These are phyloP conservation scores for Auxenochlorella pyrenoidosa DNA, from an alignment of 139 green algal genomes.

Conservation along the genomic window DNA sequence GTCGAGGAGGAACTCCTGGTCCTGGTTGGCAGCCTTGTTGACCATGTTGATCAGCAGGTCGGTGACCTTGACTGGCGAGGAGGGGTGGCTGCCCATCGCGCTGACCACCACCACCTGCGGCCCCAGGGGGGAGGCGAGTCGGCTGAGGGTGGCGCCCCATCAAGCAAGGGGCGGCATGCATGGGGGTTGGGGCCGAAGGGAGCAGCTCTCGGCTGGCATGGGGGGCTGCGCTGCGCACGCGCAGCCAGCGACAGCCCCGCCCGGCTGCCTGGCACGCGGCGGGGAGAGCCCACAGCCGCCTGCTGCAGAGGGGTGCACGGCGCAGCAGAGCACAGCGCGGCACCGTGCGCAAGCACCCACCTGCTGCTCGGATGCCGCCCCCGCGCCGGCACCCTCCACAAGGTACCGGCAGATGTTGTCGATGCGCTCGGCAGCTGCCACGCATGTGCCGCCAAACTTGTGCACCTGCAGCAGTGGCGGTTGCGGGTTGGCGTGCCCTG, in stretches of 20 bases:
- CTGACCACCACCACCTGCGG: conserved; percentile 78
- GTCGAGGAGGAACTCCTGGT: conserved; percentile 86
- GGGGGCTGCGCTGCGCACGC: no score
- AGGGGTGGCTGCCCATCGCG: conserved; percentile 84
- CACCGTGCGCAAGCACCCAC: not conserved
- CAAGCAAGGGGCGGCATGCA: no score
- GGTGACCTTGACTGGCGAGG: conserved; percentile 80
- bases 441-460: conserved; percentile 99
- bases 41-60: conserved; percentile 96
- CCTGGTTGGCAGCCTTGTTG: conserved; percentile 65
- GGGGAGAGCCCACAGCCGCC: not conserved
- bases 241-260: no score
- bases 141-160: no score
- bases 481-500: no score
- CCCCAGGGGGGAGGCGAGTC: no score
- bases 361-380: not conserved
- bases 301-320: no score
- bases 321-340: no score
- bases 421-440: conserved; percentile 90
- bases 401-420: conserved; percentile 78
- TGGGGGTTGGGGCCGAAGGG: no score
- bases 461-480: conserved; percentile 65
- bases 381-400: conserved; percentile 41
- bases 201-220: no score
- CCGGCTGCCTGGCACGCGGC: no score